phyloP scores from a whole-genome alignment of 306 rosid genomes.

The Castanopsis chinensis region DNA sequence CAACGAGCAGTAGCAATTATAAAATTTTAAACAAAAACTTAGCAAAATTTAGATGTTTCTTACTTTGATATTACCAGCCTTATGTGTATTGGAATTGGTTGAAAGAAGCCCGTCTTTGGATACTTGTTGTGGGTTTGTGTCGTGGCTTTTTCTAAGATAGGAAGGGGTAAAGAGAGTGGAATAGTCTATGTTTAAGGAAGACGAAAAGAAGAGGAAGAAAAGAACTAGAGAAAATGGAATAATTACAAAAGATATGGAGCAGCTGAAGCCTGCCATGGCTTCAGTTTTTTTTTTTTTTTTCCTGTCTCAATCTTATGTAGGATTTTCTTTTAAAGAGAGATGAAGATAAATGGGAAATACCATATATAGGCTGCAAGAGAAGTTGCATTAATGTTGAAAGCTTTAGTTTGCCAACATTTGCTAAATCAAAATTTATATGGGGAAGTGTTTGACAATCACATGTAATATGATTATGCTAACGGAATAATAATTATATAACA shows the following conservation, averaged over 20 bases:
- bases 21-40: no score
- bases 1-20: no score
- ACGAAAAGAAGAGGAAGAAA: not conserved
- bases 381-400: not conserved
- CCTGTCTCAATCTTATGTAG: not conserved
- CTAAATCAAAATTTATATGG: not conserved
- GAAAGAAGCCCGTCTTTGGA: not conserved
- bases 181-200: not conserved
- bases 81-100: not conserved
- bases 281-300: not conserved
- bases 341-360: not conserved
- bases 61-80: slow-evolving; percentile 1
- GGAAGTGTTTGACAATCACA: not conserved
- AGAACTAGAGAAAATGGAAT: slow-evolving; percentile 3
- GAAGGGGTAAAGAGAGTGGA: not conserved
- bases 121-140: not conserved
- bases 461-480: no score
- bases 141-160: not conserved
- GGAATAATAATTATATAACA: no score
- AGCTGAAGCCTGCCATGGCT: slow-evolving; percentile 19
- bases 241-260: not conserved
- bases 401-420: not conserved
- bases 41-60: not conserved
- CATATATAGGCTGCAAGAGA: no score
- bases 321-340: not conserved